Conservation (phyloP, 2,329 filamentous ascomycete species). For the Colletotrichum sp. region DNA sequence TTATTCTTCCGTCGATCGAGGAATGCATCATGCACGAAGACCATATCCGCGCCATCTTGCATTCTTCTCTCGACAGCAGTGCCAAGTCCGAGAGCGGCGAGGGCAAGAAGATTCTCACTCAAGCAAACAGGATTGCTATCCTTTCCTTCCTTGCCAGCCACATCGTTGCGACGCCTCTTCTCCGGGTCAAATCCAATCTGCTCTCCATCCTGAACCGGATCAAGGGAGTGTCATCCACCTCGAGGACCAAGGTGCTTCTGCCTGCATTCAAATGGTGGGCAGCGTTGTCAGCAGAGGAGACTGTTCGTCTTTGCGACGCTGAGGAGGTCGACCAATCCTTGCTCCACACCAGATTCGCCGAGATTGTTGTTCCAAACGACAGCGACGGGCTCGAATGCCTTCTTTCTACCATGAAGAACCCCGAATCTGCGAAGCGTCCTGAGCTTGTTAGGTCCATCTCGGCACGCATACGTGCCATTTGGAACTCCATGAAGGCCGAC, state of each 20-base stretch:
- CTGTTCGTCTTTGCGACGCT: conserved; percentile 42
- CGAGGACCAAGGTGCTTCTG: conserved; percentile 78
- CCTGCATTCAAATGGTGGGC: conserved; percentile 77
- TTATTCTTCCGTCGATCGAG: conserved; percentile 79
- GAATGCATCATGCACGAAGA: conserved; percentile 83
- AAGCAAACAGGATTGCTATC: conserved; percentile 68
- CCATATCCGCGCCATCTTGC: conserved; percentile 71
- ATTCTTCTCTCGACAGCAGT: conserved; percentile 61
- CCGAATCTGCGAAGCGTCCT: conserved; percentile 42
- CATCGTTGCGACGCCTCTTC: conserved; percentile 69
- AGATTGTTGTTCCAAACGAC: conserved; percentile 61
- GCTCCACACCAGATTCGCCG: conserved; percentile 51
- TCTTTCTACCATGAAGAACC: conserved; percentile 51
- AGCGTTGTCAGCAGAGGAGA: conserved; percentile 55
- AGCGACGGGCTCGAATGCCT: conserved; percentile 55
- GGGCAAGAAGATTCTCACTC: conserved; percentile 59
- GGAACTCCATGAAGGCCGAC: conserved; percentile 73
- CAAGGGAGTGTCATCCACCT: conserved; percentile 71
- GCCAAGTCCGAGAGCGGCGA: conserved; percentile 42
- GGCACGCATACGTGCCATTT: conserved; percentile 72
- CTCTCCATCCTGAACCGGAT: conserved; percentile 76
- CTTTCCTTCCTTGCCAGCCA: conserved; percentile 79
- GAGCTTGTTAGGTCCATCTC: conserved; percentile 72
- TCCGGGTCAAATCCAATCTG: conserved; percentile 72
- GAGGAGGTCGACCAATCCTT: conserved; percentile 48